Base-by-base conservation (phyloP, 1,284 basidiomycete genomes). In the Cystobasidium pallidum region DNA sequence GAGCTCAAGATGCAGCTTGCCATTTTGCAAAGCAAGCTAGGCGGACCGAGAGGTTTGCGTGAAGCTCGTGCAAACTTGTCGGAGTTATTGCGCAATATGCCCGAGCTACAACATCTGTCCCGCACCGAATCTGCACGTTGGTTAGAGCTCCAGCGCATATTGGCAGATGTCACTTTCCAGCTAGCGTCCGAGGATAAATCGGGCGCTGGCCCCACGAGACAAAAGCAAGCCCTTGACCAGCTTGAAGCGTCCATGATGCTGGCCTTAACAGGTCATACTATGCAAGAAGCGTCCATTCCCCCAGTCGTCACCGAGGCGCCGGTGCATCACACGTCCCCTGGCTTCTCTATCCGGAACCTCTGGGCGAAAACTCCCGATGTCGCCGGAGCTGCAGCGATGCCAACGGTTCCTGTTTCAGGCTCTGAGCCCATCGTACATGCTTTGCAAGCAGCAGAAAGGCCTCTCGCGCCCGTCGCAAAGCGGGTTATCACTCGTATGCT, bases 21-120 rank as follows among this genome's bases (percentile, higher is more conserved):
- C 17, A 43, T 47, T 17, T 13, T 70, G 19, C 67, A 57, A 26
- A 51, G 57, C 41, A 70, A 61, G 41, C 30, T 70, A 26, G 67
- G 17, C 26, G 67, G 67, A 62, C 43, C 58, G 0, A 17, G 67
- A 34, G 67, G 67, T 3, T 43, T 70, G 10, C 39, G 41, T 0
- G 67, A 70, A 45, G 55, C 67, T n/a, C 30, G 52, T 3, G 34
- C 45, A 17, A 70, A 70, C 41, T 62, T 32, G 30, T 17, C 36
- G 58, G 58, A 51, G 10, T 30, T 70, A 19, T 21, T 70, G 15
- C 67, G 43, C 13, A 47, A 17, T 10, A 10, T 61, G 28, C 39
- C 58, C 15, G n/a, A 28, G 19, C 30, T 61, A 1, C 19, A 61
- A n/a, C 21, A 11, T 10, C 58, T 61, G 17, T 61, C 58, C 3